Base-by-base conservation (phyloP, 2,329 filamentous ascomycete genomes). In the Ceratocystis harringtonii region DNA sequence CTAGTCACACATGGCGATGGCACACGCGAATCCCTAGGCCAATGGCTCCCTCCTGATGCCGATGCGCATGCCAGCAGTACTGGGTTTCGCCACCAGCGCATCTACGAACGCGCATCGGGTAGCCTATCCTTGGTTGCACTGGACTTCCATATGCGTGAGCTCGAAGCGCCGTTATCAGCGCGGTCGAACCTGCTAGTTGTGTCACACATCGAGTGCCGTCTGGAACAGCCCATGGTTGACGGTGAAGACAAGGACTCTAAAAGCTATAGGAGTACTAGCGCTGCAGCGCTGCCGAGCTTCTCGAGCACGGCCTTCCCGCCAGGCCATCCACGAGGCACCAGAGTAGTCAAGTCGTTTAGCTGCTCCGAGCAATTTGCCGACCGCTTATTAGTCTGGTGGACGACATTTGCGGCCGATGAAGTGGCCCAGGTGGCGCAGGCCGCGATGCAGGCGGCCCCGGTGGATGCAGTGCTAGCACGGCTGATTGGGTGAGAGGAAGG, bases 301-400 rank as follows among this genome's bases (percentile, higher is more conserved):
- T n/a, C 41, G 5, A 60, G 30, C 8, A 66, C 61, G 19, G 61
- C 28, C 3, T 66, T 61, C 30, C 61, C 61, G 25, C 52, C 52
- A 10, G 65, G 55, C 17, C 52, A 66, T 36, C 44, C 43, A 22
- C 48, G 61, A 15, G 61, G 41, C 43, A 61, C 65, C 15, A 41
- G 61, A 5, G 25, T 66, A 22, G 25, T 64, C 50, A 66, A 64
- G 44, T 58, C 48, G 17, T 66, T 64, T 61, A 58, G 61, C 12
- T 60, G 52, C 28, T 43, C 43, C 36, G 30, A 17, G 8, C 32
- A 28, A 2, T 15, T 63, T 12, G 45, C 58, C 3, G 25, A 32
- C 5, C 28, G 30, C 12, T 10, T 36, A 17, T n/a, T 67, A 30
- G 66, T 65, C n/a, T 67, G 66, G 63, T 67, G 66, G 66, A 62